Conservation (phyloP, 2,329 filamentous ascomycete species). For the Geosmithia putterillii region DNA sequence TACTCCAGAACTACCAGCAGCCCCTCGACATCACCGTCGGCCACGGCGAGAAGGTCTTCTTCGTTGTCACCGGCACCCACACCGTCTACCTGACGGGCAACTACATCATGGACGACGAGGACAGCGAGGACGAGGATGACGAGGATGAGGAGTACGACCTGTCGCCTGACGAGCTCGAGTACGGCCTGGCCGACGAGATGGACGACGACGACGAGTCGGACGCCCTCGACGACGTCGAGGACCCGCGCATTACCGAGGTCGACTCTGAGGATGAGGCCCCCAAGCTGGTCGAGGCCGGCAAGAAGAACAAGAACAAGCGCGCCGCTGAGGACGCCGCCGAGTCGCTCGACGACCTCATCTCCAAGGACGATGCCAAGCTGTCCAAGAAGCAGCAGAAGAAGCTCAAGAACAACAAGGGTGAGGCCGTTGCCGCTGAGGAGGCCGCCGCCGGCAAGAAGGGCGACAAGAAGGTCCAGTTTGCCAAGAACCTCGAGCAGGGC, state of each 20-base stretch:
- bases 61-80: slow-evolving; percentile 83
- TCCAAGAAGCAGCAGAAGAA: slow-evolving; percentile 98
- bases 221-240: slow-evolving; percentile 63
- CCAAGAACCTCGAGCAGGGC: slow-evolving; percentile 96
- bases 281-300: slow-evolving; percentile 34
- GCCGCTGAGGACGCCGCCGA: slow-evolving; percentile 60
- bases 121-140: slow-evolving; percentile 50
- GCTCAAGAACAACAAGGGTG: slow-evolving; percentile 95
- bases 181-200: slow-evolving; percentile 53
- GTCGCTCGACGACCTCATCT: slow-evolving; percentile 73
- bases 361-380: slow-evolving; percentile 69
- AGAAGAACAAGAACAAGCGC: slow-evolving; percentile 79
- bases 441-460: slow-evolving; percentile 48
- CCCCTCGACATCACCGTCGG: slow-evolving; percentile 83
- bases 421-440: slow-evolving; percentile 55
- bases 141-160: slow-evolving; percentile 60
- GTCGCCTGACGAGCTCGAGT: slow-evolving; percentile 67
- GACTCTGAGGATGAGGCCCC: slow-evolving; percentile 64
- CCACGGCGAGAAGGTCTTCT: slow-evolving; percentile 83
- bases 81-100: slow-evolving; percentile 89
- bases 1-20: slow-evolving; percentile 77
- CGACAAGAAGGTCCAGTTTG: slow-evolving; percentile 97
- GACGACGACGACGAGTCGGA: slow-evolving; percentile 59
- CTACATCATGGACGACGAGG: slow-evolving; percentile 68
- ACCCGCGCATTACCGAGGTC: slow-evolving; percentile 76